Conservation (phyloP, 2,329 filamentous ascomycete species). For the Neoarthrinium moseri region DNA sequence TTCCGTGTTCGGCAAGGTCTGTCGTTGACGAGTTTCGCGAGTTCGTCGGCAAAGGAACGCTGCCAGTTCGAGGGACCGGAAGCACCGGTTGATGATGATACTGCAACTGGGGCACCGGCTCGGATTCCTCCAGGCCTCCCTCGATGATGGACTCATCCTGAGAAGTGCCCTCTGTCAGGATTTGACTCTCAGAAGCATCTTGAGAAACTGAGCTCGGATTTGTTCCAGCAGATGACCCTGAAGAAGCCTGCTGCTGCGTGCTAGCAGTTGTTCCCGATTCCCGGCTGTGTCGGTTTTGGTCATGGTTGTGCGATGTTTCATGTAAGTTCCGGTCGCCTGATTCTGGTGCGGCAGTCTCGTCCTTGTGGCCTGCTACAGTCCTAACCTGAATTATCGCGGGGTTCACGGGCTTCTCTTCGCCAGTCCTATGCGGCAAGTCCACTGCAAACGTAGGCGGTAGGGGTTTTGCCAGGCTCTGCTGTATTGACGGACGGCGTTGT, state of each 20-base stretch:
- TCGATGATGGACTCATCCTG: constrained; percentile 51
- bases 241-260: constrained; percentile 48
- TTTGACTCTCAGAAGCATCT: constrained; percentile 43
- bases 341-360: constrained; percentile 12
- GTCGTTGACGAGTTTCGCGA: constrained; percentile 48
- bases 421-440: constrained; percentile 20
- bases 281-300: constrained; percentile 46
- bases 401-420: constrained; percentile 16
- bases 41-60: constrained; percentile 38
- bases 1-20: constrained; percentile 49
- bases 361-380: constrained; percentile 14
- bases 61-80: constrained; percentile 37
- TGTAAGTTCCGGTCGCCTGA: constrained; percentile 14
- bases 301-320: constrained; percentile 19
- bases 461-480: constrained; percentile 16
- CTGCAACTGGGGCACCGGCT: constrained; percentile 56
- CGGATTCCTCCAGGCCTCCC: constrained; percentile 37
- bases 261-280: constrained; percentile 52
- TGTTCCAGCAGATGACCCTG: constrained; percentile 52
- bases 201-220: constrained; percentile 57
- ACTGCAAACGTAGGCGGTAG: constrained; percentile 16
- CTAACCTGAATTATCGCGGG: constrained; percentile 14
- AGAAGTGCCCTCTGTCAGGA: constrained; percentile 41
- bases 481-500: constrained; percentile 12
- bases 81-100: constrained; percentile 56